phyloP scores from a whole-genome alignment of 2,329 filamentous ascomycete species.

The Parastagonospora avenae region DNA sequence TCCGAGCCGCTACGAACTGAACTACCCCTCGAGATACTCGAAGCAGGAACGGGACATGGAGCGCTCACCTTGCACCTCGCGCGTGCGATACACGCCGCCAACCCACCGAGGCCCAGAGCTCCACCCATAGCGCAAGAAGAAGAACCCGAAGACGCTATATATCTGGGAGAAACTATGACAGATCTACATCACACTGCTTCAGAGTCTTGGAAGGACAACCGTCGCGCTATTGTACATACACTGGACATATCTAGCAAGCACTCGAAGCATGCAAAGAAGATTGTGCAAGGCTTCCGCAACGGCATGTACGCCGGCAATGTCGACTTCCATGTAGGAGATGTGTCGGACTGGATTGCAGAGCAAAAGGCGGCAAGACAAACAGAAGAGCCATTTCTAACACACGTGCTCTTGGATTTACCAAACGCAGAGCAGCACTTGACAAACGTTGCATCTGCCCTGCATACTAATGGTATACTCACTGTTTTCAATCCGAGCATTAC shows the following conservation, averaged over 20 bases:
- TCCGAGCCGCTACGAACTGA: conserved; percentile 38
- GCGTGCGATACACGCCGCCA: conserved; percentile 75
- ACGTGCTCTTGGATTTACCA: conserved; percentile 77
- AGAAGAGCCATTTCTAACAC: conserved; percentile 67
- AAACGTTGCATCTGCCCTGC: conserved; percentile 62
- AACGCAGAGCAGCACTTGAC: conserved; percentile 60
- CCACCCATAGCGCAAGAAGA: conserved; percentile 18
- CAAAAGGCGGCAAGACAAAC: conserved; percentile 46
- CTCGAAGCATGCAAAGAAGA: conserved; percentile 66
- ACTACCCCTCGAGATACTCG: conserved; percentile 73
- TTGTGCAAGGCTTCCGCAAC: conserved; percentile 69
- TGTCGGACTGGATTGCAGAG: conserved; percentile 65
- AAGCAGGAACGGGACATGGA: conserved; percentile 85
- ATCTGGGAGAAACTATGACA: conserved; percentile 38
- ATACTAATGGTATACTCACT: conserved; percentile 67
- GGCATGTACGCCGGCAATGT: conserved; percentile 73
- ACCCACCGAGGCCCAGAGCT: conserved; percentile 57
- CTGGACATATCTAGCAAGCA: conserved; percentile 69
- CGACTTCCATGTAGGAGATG: conserved; percentile 73
- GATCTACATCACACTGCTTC: conserved; percentile 36
- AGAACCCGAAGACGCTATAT: conserved; percentile 35
- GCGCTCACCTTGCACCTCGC: conserved; percentile 77
- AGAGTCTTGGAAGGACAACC: conserved; percentile 49
- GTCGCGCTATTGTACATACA: conserved; percentile 75
- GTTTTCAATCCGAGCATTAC: conserved; percentile 80